Percentiles rank a stretch among this genome's conserved stretches.
These are phyloP conservation scores for Brassica incana DNA, from an alignment of 345 rosid genomes.

Conservation along the genomic window DNA sequence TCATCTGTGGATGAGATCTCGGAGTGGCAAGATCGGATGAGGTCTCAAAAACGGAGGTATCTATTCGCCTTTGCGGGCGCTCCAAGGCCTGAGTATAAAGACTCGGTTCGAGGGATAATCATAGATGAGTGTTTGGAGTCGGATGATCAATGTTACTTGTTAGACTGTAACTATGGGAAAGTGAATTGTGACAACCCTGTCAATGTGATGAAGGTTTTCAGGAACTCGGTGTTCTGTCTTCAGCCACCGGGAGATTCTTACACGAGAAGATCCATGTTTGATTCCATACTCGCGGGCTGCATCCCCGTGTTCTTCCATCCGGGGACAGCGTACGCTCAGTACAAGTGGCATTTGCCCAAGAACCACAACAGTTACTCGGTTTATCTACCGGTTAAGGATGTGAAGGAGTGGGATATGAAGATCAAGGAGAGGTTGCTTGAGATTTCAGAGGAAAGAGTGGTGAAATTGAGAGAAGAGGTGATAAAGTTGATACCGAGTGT, in stretches of 20 bases:
- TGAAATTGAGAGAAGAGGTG: slow-evolving; percentile 59
- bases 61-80: slow-evolving; percentile 63
- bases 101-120: slow-evolving; percentile 58
- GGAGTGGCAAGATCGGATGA: slow-evolving; percentile 56
- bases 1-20: slow-evolving; percentile 37
- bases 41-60: slow-evolving; percentile 45
- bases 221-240: slow-evolving; percentile 61
- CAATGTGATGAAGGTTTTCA: slow-evolving; percentile 57
- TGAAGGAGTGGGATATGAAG: slow-evolving; percentile 36
- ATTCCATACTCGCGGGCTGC: slow-evolving; percentile 61
- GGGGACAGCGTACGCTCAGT: slow-evolving; percentile 62
- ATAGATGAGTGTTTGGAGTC: slow-evolving; percentile 60
- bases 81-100: slow-evolving; percentile 56
- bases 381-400: slow-evolving; percentile 50
- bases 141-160: slow-evolving; percentile 45
- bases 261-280: slow-evolving; percentile 62
- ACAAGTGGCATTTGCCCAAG: slow-evolving; percentile 59
- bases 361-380: slow-evolving; percentile 52
- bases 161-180: slow-evolving; percentile 55
- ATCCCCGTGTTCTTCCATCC: slow-evolving; percentile 73
- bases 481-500: slow-evolving; percentile 56
- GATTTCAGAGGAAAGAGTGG: slow-evolving; percentile 40
- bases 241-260: slow-evolving; percentile 74
- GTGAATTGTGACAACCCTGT: slow-evolving; percentile 57
- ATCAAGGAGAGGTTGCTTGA: slow-evolving; percentile 46